Conservation (phyloP, 176 grass and related monocot genomes). For the Hyparrhenia diplandra region DNA sequence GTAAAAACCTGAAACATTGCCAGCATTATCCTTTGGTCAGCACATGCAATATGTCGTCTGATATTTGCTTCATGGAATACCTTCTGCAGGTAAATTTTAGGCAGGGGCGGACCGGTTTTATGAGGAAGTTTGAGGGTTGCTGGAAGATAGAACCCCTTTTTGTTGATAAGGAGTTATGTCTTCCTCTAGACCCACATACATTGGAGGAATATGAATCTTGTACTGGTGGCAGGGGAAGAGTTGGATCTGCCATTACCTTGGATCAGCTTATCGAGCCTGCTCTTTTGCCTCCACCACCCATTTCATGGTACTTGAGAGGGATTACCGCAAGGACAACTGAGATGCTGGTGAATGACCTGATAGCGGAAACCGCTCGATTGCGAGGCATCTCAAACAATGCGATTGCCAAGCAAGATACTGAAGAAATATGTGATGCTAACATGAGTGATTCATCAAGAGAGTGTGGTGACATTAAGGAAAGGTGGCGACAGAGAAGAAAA, state of each 20-base stretch:
- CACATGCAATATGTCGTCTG: too few relatives aligned
- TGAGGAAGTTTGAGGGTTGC: constrained; percentile 84
- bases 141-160: constrained; percentile 86
- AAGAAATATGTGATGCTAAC: background rate
- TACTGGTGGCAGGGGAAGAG: constrained; percentile 54
- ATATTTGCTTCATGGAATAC: too few relatives aligned
- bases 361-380: constrained; percentile 58
- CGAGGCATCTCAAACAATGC: constrained; percentile 19
- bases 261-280: constrained; percentile 74
- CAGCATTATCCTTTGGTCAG: too few relatives aligned
- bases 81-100: constrained; percentile 32
- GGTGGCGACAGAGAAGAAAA: too few relatives aligned
- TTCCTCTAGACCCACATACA: too few relatives aligned
- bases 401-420: background rate
- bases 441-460: background rate
- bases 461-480: too few relatives aligned
- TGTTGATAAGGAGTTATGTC: constrained; percentile 47
- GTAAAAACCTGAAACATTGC: too few relatives aligned
- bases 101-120: constrained; percentile 74
- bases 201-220: too few relatives aligned
- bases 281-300: constrained; percentile 68
- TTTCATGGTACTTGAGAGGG: constrained; percentile 90
- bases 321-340: constrained; percentile 78
- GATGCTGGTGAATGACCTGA: constrained; percentile 80
- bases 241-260: constrained; percentile 70